Evolutionary conservation across 176 grass and related monocot genomes (phyloP).

Genomic region (Elymus sibiricus): DNA sequence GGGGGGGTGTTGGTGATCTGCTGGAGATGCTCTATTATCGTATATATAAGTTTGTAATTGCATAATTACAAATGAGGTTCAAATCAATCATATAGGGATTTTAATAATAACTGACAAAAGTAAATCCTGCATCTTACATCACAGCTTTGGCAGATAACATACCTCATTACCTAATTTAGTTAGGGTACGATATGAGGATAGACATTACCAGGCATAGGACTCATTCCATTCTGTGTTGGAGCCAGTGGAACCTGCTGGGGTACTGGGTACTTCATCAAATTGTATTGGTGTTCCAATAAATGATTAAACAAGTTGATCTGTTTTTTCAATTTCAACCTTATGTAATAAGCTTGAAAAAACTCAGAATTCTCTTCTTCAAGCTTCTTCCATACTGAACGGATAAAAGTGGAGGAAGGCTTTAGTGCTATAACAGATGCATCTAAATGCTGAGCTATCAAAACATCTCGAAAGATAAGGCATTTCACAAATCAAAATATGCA

Average conservation of each 20-base stretch:
- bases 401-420: background rate
- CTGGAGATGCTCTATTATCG: too few relatives aligned
- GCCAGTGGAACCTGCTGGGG: slow-evolving; percentile 59
- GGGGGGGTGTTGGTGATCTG: too few relatives aligned
- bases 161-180: background rate
- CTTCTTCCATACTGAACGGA: slow-evolving; percentile 76
- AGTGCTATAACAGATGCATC: background rate
- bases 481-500: background rate
- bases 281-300: slow-evolving; percentile 71
- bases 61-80: too few relatives aligned
- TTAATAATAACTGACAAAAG: too few relatives aligned
- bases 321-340: slow-evolving; percentile 75
- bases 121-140: too few relatives aligned
- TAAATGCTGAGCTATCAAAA: background rate
- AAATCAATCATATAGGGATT: too few relatives aligned
- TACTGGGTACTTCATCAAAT: slow-evolving; percentile 67
- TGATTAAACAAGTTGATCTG: slow-evolving; percentile 82
- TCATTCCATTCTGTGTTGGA: slow-evolving; percentile 57
- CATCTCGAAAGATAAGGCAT: background rate
- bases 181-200: background rate
- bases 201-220: slow-evolving; percentile 68
- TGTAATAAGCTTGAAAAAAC: slow-evolving; percentile 81
- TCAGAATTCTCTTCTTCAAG: slow-evolving; percentile 89
- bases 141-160: too few relatives aligned
- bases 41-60: too few relatives aligned